These are phyloP conservation scores for Rutstroemia sp. DNA, from an alignment of 2,329 filamentous ascomycete genomes.

Conservation along the genomic window DNA sequence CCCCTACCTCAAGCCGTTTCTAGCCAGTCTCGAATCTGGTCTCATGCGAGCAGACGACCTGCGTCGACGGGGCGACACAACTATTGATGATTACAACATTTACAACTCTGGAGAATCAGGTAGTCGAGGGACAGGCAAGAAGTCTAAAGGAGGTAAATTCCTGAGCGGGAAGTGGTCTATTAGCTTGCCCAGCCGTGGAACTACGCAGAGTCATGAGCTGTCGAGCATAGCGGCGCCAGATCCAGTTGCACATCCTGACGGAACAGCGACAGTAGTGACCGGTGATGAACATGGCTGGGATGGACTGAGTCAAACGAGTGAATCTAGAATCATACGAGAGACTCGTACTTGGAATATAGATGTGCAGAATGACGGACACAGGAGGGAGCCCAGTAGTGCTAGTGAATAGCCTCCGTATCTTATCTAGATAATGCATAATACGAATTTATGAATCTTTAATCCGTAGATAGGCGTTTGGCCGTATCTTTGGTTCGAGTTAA, in stretches of 20 bases:
- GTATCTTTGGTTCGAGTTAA: no score
- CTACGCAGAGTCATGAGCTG: not conserved
- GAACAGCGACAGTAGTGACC: not conserved
- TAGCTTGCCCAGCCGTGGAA: not conserved
- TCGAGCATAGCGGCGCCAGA: not conserved
- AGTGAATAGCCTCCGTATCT: not conserved
- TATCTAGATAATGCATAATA: no score
- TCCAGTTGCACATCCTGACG: not conserved
- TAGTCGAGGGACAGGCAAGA: not conserved
- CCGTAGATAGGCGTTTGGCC: no score
- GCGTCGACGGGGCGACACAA: not conserved
- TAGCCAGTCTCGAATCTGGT: slow-evolving; percentile 1
- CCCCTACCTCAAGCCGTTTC: slow-evolving; percentile 6
- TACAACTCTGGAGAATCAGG: not conserved
- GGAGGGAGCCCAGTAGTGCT: not conserved
- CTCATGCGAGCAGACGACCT: slow-evolving; percentile 3
- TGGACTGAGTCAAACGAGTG: slow-evolving; percentile 1
- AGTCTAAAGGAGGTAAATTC: not conserved
- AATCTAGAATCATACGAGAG: slow-evolving; percentile 4
- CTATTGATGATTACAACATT: not conserved
- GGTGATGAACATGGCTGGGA: not conserved
- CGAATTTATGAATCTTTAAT: no score
- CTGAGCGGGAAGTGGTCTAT: not conserved
- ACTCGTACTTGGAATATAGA: not conserved
- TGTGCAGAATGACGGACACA: not conserved